These are phyloP conservation scores for Chaetomium sp. DNA, from an alignment of 2,329 filamentous ascomycete genomes.

Conservation along the genomic window DNA sequence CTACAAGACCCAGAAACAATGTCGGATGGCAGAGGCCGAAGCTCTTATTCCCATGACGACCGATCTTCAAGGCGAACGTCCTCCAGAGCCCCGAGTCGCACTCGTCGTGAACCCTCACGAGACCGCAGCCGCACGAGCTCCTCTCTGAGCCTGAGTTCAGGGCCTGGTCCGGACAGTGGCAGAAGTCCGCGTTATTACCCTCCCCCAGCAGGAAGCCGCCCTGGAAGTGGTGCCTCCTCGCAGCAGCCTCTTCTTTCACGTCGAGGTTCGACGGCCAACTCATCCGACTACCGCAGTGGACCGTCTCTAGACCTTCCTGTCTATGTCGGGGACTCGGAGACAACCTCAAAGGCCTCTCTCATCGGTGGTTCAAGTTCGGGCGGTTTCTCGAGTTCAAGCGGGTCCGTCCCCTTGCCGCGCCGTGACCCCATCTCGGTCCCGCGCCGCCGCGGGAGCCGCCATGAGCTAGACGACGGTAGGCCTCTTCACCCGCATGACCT, in stretches of 20 bases:
- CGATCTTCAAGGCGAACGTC: background rate
- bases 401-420: background rate
- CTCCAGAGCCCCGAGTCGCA: background rate
- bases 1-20: background rate
- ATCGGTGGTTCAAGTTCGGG: background rate
- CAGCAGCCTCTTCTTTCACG: background rate
- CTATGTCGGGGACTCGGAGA: background rate
- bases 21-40: background rate
- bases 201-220: background rate
- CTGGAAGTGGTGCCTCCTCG: background rate
- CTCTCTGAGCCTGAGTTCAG: background rate
- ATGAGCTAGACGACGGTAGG: too few species aligned
- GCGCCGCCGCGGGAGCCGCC: too few species aligned
- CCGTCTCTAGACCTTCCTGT: background rate
- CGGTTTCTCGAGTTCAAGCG: background rate
- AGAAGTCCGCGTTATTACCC: background rate
- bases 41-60: background rate
- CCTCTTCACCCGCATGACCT: too few species aligned
- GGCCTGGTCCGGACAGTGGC: background rate
- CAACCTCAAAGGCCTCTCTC: background rate
- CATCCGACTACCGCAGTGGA: background rate
- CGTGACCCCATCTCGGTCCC: background rate
- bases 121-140: background rate
- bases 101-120: background rate
- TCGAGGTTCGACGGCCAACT: background rate